Evolutionary conservation across 495 filamentous ascomycete genomes (phyloP), one percentile per base, ranked within the genome.

Genomic region (Terfezia claveryi): DNA sequence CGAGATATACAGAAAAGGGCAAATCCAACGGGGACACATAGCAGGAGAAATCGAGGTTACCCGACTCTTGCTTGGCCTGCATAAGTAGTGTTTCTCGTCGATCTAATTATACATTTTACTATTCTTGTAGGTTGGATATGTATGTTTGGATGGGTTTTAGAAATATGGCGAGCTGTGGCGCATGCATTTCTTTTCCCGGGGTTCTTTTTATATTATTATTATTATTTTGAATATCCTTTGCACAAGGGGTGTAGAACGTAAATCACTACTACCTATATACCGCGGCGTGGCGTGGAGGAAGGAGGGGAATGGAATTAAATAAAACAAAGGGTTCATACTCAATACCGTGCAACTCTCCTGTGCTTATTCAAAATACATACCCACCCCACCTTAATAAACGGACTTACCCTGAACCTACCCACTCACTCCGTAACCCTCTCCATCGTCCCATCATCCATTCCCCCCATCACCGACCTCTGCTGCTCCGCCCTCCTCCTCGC

Each of bases 401-500:
- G 27, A 32, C 2, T 7, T 32, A 32, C 44, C 44, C 44, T 49
- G 14, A 49, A 46, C 38, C 2, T 46, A 2, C 38, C n/a, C n/a
- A n/a, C 11, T 49, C 44, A n/a, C 20, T 20, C 44, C 44, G 20
- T 49, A 20, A 14, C 44, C 38, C 44, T 49, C 44, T 32, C 27
- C 27, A 32, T 46, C 41, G 41, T 46, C 50, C 50, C 50, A 20
- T 51, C 16, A n/a, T 12, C 50, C 11, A 20, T 20, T 2, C 23
- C n/a, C 50, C 2, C 50, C 50, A 16, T 23, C 50, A n/a, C 12
- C 36, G 20, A 37, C 3, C 46, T 56, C n/a, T 64, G 44, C 44
- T 61, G 58, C 41, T 60, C 55, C 36, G 59, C 63, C 27, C 63
- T 60, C 32, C 60, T 62, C 17, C 63, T 63, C 0, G 59, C 63